Conservation (phyloP, 2,329 filamentous ascomycete genomes). For the Hymenoscyphus linearis region DNA sequence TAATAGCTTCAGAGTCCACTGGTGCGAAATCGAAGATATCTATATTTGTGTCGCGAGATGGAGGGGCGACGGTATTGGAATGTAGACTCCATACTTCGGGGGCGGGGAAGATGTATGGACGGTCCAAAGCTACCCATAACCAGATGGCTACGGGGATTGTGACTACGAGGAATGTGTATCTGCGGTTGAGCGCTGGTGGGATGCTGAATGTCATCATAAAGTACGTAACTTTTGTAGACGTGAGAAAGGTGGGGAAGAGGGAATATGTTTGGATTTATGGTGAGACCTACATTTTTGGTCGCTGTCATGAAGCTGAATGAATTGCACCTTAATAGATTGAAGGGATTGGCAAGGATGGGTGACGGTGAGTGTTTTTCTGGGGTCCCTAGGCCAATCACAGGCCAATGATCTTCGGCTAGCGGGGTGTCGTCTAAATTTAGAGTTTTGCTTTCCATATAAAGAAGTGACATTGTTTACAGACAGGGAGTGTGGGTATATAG, state of each 20-base stretch:
- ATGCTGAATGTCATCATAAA: background rate
- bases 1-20: constrained; percentile 20
- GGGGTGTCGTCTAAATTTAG: too few species aligned
- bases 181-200: constrained; percentile 4
- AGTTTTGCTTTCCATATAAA: too few species aligned
- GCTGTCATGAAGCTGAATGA: too few species aligned
- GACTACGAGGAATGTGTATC: constrained; percentile 6
- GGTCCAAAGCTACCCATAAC: constrained; percentile 13
- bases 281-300: too few species aligned
- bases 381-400: too few species aligned
- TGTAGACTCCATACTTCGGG: background rate
- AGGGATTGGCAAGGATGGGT: too few species aligned
- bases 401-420: too few species aligned
- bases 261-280: background rate
- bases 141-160: constrained; percentile 6
- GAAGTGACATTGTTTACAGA: too few species aligned
- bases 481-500: too few species aligned
- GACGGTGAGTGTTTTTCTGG: too few species aligned
- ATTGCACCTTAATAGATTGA: too few species aligned
- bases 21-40: constrained; percentile 22
- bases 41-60: too few species aligned
- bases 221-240: background rate
- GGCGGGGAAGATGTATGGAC: constrained; percentile 3
- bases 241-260: background rate
- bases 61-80: background rate